Evolutionary conservation across 2,329 filamentous ascomycete genomes (phyloP), one percentile per base, ranked within the genome.

Genomic region (Sphaceloma murrayae): DNA sequence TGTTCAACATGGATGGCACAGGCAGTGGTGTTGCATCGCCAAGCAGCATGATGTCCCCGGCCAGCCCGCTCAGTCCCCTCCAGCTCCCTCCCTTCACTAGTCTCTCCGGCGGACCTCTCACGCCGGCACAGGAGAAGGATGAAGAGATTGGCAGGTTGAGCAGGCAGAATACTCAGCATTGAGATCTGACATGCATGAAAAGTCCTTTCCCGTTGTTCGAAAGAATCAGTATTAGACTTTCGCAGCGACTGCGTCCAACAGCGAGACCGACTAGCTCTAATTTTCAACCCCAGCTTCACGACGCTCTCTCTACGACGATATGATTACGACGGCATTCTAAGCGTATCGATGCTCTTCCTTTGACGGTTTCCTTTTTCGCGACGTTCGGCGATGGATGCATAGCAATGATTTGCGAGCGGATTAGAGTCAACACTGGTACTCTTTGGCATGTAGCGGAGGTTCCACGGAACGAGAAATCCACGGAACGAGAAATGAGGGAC

Each of bases 41-140:
- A n/a, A 26, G n/a, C n/a, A n/a, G n/a, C n/a, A n/a, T n/a, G n/a
- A n/a, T n/a, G n/a, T n/a, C n/a, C n/a, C n/a, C n/a, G 7, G 47
- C 47, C 26, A 43, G 43, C 16, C 24, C 47, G 22, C 34, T 49
- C 40, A 47, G 21, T 51, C 51, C 32, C 29, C 34, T 48, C 31
- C 26, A 46, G 2, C 39, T 34, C 29, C 32, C 40, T 13, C 39
- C 27, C 27, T 46, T 32, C 33, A 9, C 19, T 3, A 22, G 36
- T 19, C 29, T 39, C 17, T 32, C 31, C 4, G 48, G 43, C 10
- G 46, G 24, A 3, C 48, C 49, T 18, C 36, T 53, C 18, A 53
- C 51, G 1, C 54, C 54, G 1, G 53, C 54, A 0, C 47, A 48
- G 31, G 54, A 56, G 38, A 46, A 38, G 22, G 54, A 56, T 9